Conservation (phyloP, 164 flowering plant species). For the Macadamia tetraphylla region DNA sequence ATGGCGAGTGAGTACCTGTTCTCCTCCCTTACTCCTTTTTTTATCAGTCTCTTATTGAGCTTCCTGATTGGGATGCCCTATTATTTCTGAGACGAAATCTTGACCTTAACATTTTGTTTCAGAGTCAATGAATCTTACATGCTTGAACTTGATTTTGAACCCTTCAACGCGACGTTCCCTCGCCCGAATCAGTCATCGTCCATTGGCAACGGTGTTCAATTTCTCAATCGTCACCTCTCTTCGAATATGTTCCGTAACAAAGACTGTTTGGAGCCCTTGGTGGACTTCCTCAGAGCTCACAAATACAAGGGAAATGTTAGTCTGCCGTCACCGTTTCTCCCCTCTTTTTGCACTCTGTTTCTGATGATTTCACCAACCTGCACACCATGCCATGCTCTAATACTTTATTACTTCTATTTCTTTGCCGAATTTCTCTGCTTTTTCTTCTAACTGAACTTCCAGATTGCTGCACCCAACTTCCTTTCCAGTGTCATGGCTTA, state of each 20-base stretch:
- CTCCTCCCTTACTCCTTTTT: not conserved
- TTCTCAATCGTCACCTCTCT: constrained; percentile 93
- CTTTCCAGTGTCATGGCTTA: not conserved
- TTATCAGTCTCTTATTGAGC: not conserved
- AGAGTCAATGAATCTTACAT: constrained; percentile 37
- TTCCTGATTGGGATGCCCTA: no score
- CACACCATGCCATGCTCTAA: no score
- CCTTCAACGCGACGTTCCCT: constrained; percentile 81
- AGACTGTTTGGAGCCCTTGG: constrained; percentile 85
- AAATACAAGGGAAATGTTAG: constrained; percentile 78
- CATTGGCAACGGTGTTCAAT: constrained; percentile 95
- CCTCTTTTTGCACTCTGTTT: not conserved
- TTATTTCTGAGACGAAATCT: not conserved
- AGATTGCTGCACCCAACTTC: not conserved
- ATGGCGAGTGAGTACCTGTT: constrained; percentile 42
- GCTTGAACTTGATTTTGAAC: constrained; percentile 96
- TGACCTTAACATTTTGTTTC: not conserved
- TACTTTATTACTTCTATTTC: not conserved
- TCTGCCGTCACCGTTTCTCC: constrained; percentile 1
- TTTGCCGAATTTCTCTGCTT: not conserved
- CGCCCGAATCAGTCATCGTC: constrained; percentile 76
- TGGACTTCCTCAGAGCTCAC: constrained; percentile 83
- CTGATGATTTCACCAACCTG: no score
- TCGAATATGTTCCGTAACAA: constrained; percentile 77
- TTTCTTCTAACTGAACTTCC: not conserved